Evolutionary conservation across 352 stramenopile species (phyloP), one percentile per base, ranked within the genome.

Genomic region (Phytopythium mirpurense): DNA sequence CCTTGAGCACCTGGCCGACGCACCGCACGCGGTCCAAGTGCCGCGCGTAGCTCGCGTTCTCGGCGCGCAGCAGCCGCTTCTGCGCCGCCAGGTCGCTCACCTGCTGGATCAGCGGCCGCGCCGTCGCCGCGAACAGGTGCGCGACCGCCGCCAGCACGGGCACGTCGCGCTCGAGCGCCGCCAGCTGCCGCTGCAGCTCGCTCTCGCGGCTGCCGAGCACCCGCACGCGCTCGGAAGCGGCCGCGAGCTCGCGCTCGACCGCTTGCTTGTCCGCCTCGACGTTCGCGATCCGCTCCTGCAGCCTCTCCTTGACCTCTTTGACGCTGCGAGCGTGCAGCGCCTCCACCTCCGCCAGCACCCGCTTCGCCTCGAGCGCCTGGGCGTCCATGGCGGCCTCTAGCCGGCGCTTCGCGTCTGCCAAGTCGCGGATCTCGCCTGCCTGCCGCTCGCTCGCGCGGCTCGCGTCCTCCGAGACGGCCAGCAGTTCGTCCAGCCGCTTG

Each of bases 1-100:
- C 72, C 27, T 76, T 73, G 5, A 88, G 59, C 23, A 88, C 77
- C 12, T 74, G 62, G 8, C 67, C 77, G 36, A 88, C 74, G 45
- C 74, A 84, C 54, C 83, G 69, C n/a, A 90, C 66, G 27, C 87
- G 71, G 44, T 74, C 59, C 9, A 84, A 72, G 15, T 70, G 42
- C 34, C 63, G 57, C 9, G 55, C 54, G 37, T 68, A 79, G 27
- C 84, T 70, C 16, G 59, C 63, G 26, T 86, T 83, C 60, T 87
- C 74, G 0, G 65, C 63, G 18, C 45, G 16, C 3, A 90, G 59
- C 12, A 82, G 58, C 1, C 79, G 76, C 56, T 87, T 88, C 51
- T 90, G 79, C 15, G 43, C 49, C 16, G 79, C 64, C 26, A 90
- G 59, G 23, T 88, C 79, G 49, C 70, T 84, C 9, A 88, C 77